Conservation (phyloP, 257 asterid genomes). For the Przewalskia tangutica region DNA sequence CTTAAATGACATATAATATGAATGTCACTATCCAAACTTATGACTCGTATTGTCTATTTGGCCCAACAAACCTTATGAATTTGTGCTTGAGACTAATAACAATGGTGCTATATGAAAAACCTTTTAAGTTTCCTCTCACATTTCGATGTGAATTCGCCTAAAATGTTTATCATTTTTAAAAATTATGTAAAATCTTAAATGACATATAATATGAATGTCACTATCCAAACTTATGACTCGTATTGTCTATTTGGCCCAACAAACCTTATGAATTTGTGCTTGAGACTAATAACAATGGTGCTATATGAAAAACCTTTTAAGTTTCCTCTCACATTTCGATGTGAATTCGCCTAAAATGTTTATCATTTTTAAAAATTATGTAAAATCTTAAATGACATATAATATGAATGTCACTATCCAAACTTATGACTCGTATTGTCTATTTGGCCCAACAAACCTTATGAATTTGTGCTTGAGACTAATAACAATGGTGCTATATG, state of each 20-base stretch:
- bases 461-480: rapidly evolving
- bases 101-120: not conserved
- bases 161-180: not conserved
- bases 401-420: too few species aligned
- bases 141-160: too few species aligned
- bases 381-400: not conserved
- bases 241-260: not conserved
- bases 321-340: too few species aligned
- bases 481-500: not conserved
- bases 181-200: not conserved
- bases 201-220: too few species aligned
- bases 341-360: too few species aligned
- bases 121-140: not conserved
- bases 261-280: not conserved
- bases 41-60: not conserved
- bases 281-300: too few species aligned
- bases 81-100: too few species aligned
- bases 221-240: too few species aligned
- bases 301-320: not conserved
- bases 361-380: not conserved
- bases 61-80: not conserved
- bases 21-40: too few species aligned
- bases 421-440: not conserved
- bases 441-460: not conserved
- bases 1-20: not conserved